These are phyloP conservation scores for Ulota crispa DNA, from an alignment of 225 moss, liverwort and hornwort genomes.

Conservation along the genomic window DNA sequence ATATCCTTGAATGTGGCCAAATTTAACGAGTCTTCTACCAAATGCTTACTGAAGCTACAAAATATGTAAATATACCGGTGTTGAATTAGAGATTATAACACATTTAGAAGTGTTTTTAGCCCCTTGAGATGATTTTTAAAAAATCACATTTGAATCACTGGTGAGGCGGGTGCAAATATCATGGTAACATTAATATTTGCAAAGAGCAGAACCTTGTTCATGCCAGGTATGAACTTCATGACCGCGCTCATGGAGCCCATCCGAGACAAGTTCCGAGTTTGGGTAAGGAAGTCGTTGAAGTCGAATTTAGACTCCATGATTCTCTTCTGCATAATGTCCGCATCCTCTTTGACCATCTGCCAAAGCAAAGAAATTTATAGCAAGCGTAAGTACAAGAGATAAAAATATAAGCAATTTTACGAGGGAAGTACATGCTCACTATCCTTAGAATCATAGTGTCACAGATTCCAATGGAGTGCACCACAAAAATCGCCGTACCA, in stretches of 20 bases:
- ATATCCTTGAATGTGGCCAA: too few relatives aligned
- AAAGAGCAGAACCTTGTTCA: slow-evolving; percentile 70
- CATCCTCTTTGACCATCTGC: slow-evolving; percentile 87
- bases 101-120: too few relatives aligned
- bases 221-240: slow-evolving; percentile 91
- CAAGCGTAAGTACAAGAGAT: background rate
- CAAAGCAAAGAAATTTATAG: background rate
- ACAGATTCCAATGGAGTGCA: background rate
- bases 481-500: background rate
- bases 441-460: background rate
- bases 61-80: too few relatives aligned
- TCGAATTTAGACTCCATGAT: slow-evolving; percentile 97
- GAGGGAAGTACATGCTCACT: background rate
- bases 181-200: background rate
- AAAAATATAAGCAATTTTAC: background rate
- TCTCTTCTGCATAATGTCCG: slow-evolving; percentile 88
- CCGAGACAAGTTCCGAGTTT: slow-evolving; percentile 81
- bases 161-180: background rate
- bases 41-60: too few relatives aligned
- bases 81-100: too few relatives aligned
- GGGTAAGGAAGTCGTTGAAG: slow-evolving; percentile 95
- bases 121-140: too few relatives aligned
- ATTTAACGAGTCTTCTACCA: too few relatives aligned
- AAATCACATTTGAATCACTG: too few relatives aligned
- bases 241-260: slow-evolving; percentile 97